Conservation (phyloP, 495 filamentous ascomycete genomes). For the Aspergillus ellipticus region DNA sequence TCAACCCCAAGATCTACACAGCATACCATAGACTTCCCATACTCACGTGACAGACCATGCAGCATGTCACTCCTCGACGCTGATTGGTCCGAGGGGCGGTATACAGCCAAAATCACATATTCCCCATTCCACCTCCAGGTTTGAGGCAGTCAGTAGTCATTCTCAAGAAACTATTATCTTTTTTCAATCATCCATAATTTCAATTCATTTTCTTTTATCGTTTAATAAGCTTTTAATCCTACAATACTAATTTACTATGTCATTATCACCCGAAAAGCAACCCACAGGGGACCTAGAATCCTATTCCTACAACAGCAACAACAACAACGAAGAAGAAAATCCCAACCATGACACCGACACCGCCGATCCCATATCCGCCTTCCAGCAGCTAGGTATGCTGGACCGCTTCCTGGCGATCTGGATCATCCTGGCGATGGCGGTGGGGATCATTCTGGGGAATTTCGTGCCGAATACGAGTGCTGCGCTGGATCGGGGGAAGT, state of each 20-base stretch:
- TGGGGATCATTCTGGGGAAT: constrained; percentile 78
- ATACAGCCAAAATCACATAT: background rate
- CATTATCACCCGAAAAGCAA: constrained; percentile 6
- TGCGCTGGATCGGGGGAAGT: constrained; percentile 65
- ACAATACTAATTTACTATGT: no score
- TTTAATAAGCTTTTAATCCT: no score
- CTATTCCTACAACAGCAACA: background rate
- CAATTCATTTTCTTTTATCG: no score
- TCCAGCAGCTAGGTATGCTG: constrained; percentile 59
- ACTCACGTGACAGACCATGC: background rate
- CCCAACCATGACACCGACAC: background rate
- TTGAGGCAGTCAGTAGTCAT: background rate
- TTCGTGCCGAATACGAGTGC: constrained; percentile 61
- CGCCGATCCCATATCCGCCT: constrained; percentile 26
- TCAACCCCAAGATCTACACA: background rate
- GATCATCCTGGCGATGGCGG: constrained; percentile 81
- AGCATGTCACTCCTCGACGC: constrained; percentile 3
- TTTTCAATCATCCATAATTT: background rate
- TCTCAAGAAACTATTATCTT: no score
- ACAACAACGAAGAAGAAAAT: background rate
- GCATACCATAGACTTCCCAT: background rate
- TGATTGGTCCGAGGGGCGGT: background rate
- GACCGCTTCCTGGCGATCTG: constrained; percentile 78
- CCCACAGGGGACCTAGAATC: constrained; percentile 8
- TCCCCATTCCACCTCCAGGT: background rate